Evolutionary conservation across 768 basidiomycete genomes (phyloP).

Genomic region (Imleria badia): DNA sequence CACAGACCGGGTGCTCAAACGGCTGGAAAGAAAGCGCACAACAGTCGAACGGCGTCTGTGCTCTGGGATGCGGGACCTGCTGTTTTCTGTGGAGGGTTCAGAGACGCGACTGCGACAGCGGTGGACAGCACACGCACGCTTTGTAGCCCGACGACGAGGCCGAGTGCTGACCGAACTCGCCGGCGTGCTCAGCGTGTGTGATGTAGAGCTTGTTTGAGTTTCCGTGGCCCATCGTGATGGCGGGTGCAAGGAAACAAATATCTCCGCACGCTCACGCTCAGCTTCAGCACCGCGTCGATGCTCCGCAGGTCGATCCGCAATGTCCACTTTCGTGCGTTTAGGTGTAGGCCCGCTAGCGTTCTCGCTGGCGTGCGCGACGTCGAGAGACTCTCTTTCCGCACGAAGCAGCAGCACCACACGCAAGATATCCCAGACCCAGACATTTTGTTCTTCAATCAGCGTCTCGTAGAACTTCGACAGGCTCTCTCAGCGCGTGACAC

Average conservation of each 20-base stretch:
- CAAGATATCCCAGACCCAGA: conserved; percentile 29
- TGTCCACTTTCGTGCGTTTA: conserved; percentile 33
- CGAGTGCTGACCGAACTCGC: conserved; percentile 78
- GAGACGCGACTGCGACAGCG: neutral
- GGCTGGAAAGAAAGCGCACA: conserved; percentile 91
- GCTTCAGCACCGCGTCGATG: conserved; percentile 18
- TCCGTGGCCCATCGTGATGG: conserved; percentile 70
- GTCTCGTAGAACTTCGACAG: conserved; percentile 38
- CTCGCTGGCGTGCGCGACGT: conserved; percentile 6
- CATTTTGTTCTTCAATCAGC: conserved; percentile 35
- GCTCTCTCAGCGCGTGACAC: conserved; percentile 39
- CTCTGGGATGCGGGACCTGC: conserved; percentile 63
- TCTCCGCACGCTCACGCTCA: neutral
- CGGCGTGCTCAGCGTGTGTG: conserved; percentile 85
- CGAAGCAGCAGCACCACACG: conserved; percentile 3
- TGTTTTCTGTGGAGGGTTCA: conserved; percentile 49
- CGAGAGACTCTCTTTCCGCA: conserved; percentile 1
- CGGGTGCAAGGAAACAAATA: neutral
- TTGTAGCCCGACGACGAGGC: conserved; percentile 75
- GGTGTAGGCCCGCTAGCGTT: conserved; percentile 20
- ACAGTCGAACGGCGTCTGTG: conserved; percentile 82
- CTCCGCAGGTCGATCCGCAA: conserved; percentile 25
- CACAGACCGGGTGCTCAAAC: conserved; percentile 86
- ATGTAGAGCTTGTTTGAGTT: conserved; percentile 86
- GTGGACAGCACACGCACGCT: conserved; percentile 44